phyloP scores from a whole-genome alignment of 768 basidiomycete genomes.

The Artomyces pyxidatus region DNA sequence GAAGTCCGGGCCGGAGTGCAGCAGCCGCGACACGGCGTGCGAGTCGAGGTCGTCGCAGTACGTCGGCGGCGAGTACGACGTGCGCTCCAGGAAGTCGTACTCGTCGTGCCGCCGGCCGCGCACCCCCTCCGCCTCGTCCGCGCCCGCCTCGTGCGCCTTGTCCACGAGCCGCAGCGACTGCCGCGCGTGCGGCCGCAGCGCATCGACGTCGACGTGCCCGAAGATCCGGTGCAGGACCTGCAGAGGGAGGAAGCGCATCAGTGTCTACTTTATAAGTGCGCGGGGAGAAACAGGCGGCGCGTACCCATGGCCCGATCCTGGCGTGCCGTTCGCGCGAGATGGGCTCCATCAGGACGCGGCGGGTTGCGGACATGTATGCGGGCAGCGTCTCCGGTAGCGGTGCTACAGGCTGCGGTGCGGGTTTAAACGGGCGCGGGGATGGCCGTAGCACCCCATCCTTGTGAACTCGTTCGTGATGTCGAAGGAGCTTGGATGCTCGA shows the following conservation, averaged over 20 bases:
- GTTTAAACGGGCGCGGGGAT: not conserved
- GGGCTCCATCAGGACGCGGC: not conserved
- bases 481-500: not conserved
- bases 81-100: constrained; percentile 1
- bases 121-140: not conserved
- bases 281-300: not conserved
- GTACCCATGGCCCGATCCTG: constrained; percentile 1
- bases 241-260: not conserved
- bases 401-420: not conserved
- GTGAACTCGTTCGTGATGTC: not conserved
- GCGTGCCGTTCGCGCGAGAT: not conserved
- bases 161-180: not conserved
- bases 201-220: not conserved
- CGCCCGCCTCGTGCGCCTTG: not conserved
- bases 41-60: constrained; percentile 1
- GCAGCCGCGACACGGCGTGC: not conserved
- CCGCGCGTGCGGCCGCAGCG: not conserved
- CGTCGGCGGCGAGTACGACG: not conserved
- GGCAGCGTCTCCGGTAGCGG: not conserved
- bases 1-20: constrained; percentile 1
- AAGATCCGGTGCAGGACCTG: constrained; percentile 1
- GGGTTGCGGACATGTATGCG: constrained; percentile 1
- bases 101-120: not conserved
- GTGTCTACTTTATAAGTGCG: not conserved
- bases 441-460: not conserved